Conservation (phyloP, 305 asterid genomes). For the Withania somnifera region DNA sequence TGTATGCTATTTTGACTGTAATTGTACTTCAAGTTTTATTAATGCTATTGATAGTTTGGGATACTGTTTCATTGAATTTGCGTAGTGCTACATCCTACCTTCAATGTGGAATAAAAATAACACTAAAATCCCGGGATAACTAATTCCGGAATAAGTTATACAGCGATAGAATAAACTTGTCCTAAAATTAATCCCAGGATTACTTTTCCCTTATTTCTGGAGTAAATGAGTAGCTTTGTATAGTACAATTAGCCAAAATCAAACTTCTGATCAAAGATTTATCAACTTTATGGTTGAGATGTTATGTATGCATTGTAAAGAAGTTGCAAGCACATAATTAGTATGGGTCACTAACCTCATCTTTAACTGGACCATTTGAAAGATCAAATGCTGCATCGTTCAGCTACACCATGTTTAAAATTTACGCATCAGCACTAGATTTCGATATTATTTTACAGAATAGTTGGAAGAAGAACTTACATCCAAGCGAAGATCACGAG, state of each 20-base stretch:
- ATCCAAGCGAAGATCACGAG: constrained; percentile 82
- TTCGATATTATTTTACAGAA: not conserved
- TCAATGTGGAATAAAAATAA: no score
- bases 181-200: no score
- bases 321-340: not conserved
- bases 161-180: no score
- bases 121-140: no score
- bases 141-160: no score
- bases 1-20: no score
- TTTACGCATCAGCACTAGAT: constrained; percentile 6
- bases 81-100: no score
- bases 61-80: no score
- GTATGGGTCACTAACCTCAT: constrained; percentile 45
- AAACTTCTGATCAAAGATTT: not conserved
- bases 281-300: not conserved
- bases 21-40: no score
- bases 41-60: no score
- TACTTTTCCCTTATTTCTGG: no score
- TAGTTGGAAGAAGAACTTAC: constrained; percentile 29
- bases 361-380: constrained; percentile 74
- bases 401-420: constrained; percentile 45
- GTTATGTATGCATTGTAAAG: not conserved
- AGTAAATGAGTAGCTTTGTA: not conserved
- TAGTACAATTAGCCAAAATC: not conserved
- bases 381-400: constrained; percentile 98